Evolutionary conservation across 495 filamentous ascomycete genomes (phyloP).

Genomic region (Podospora appendiculata): DNA sequence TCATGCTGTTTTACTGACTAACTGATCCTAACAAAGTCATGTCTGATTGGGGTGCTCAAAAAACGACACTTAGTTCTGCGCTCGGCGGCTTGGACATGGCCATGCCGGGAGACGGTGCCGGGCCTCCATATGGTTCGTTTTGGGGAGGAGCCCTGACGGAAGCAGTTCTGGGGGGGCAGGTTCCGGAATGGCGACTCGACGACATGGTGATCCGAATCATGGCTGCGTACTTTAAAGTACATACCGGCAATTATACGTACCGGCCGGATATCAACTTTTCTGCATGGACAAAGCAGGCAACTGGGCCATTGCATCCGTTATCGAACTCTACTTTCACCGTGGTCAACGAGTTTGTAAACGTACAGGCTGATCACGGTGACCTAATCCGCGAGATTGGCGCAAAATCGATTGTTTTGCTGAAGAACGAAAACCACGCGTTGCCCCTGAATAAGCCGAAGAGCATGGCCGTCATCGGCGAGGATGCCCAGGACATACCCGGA

Average conservation of each 20-base stretch:
- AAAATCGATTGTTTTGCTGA: constrained; percentile 53
- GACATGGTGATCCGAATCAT: constrained; percentile 89
- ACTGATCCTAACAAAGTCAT: constrained; percentile 43
- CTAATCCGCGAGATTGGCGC: constrained; percentile 51
- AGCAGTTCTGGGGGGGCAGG: constrained; percentile 62
- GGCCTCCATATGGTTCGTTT: constrained; percentile 38
- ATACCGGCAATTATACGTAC: constrained; percentile 53
- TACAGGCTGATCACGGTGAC: constrained; percentile 39
- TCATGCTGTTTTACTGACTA: not conserved
- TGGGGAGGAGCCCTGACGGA: constrained; percentile 73
- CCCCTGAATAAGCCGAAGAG: constrained; percentile 45
- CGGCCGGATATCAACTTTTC: constrained; percentile 74
- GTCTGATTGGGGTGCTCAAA: constrained; percentile 85
- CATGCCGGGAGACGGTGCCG: constrained; percentile 81
- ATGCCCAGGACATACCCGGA: constrained; percentile 45
- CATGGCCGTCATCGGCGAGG: constrained; percentile 56
- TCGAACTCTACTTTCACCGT: constrained; percentile 49
- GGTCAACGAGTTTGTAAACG: constrained; percentile 58
- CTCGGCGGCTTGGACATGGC: constrained; percentile 83
- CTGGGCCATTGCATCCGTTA: constrained; percentile 54
- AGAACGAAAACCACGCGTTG: constrained; percentile 48
- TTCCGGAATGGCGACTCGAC: constrained; percentile 74
- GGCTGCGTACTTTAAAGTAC: constrained; percentile 78
- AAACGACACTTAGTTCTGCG: constrained; percentile 69
- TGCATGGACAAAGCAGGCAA: constrained; percentile 71